Base-by-base conservation (phyloP, 192 early-diverging fungal genomes). In the Coemansia sp. region DNA sequence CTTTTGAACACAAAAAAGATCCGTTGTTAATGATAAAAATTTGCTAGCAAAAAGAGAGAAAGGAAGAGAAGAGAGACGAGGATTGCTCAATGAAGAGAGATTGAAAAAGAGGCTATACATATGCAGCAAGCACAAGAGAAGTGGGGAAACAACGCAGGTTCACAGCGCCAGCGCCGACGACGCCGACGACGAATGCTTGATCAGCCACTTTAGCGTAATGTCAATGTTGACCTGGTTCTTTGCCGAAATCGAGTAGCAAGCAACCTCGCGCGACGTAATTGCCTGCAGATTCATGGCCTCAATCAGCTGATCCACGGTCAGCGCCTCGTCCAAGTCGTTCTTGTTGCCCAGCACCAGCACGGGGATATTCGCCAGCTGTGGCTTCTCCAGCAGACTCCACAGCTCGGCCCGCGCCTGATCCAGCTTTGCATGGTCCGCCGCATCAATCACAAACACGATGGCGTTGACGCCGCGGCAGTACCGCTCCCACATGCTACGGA, bases 141-240 rank as follows among this genome's bases (percentile, higher is more conserved):
- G n/a, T n/a, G n/a, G n/a, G n/a, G n/a, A n/a, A n/a, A n/a, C n/a
- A n/a, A n/a, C n/a, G n/a, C n/a, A n/a, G n/a, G n/a, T 26, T 38
- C 35, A 51, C 50, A 51, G 35, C 21, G 50, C 31, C 50, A 51
- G 50, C 34, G 55, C 27, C 19, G 69, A 29, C 43, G 64, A 67
- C 34, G 71, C 28, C 30, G 72, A 75, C 36, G 72, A 68, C 43
- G 74, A 77, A 42, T 80, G 78, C 80, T 94, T 92, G 63, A 93
- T 96, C 60, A 98, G 75, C 95, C 96, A 98, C 58, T 96, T 87
- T 28, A 99, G 79, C 14, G 92, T 97, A 29, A 93, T 80, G 71
- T 99, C 97, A 58, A 99, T 99, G 67, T 97, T 97, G 61, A 91
- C 86, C 59, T 91, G 84, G 60, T 97, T 97, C 78, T 98, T 98